These are phyloP conservation scores for Epichloe bromicola DNA, from an alignment of 2,329 filamentous ascomycete genomes.

Conservation along the genomic window DNA sequence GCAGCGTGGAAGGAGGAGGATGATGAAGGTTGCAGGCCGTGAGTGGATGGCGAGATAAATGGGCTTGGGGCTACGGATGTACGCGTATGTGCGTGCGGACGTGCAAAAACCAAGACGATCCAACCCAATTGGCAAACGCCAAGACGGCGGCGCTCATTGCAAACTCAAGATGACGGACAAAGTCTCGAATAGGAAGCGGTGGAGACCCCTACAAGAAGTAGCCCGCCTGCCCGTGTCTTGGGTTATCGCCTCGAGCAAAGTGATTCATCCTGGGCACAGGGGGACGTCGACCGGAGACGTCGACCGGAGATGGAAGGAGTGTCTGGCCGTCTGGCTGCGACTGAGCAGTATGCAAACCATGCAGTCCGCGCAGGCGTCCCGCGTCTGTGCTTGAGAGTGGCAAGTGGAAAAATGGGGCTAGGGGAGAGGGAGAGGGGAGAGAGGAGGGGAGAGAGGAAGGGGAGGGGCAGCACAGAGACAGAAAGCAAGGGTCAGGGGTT, in stretches of 20 bases:
- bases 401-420: not conserved
- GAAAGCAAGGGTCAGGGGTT: not conserved
- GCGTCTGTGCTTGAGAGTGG: not conserved
- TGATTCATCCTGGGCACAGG: not conserved
- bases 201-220: not conserved
- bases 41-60: not conserved
- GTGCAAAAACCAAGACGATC: not conserved
- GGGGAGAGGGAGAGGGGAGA: too few relatives aligned
- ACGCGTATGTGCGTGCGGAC: too few relatives aligned
- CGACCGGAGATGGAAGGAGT: not conserved
- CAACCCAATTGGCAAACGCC: not conserved
- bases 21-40: not conserved
- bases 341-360: not conserved
- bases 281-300: not conserved
- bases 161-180: not conserved
- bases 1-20: not conserved
- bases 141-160: not conserved
- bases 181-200: not conserved
- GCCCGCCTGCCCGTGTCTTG: too few relatives aligned
- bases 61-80: conserved; percentile 1
- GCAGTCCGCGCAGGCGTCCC: not conserved
- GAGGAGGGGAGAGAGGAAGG: too few relatives aligned
- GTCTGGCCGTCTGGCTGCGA: not conserved
- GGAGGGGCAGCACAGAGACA: not conserved
- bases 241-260: not conserved